phyloP scores from a whole-genome alignment of 208 protist genomes.

The Porcisia deanei region DNA sequence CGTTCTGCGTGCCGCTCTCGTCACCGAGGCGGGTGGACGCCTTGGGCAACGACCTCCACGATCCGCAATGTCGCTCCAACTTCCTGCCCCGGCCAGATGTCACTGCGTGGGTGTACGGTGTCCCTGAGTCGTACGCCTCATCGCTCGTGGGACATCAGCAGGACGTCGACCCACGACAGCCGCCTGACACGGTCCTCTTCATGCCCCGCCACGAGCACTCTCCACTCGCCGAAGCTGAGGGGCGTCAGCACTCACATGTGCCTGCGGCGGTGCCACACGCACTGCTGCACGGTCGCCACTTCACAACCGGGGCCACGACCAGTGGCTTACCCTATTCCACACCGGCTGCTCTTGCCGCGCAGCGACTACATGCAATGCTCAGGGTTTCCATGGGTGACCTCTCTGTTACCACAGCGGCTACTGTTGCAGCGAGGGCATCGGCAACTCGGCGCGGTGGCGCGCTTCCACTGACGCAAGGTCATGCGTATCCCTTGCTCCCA shows the following conservation, averaged over 20 bases:
- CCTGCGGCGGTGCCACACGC: neutral
- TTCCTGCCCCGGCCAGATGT: conserved; percentile 23
- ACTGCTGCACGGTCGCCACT: neutral
- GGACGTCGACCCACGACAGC: conserved; percentile 9
- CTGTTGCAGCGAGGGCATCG: neutral
- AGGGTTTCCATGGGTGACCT: conserved; percentile 49
- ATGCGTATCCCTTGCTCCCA: neutral
- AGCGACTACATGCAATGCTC: conserved; percentile 64
- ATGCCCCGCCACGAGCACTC: conserved; percentile 20
- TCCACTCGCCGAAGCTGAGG: conserved; percentile 15
- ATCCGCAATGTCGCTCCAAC: conserved; percentile 3
- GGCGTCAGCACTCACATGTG: conserved; percentile 7
- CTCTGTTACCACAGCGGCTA: conserved; percentile 16
- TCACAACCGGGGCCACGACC: neutral
- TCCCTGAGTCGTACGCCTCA: conserved; percentile 30
- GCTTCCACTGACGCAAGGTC: neutral
- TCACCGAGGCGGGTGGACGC: neutral
- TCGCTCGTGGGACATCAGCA: conserved; percentile 19
- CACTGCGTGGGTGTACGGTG: conserved; percentile 70
- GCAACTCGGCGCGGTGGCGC: neutral
- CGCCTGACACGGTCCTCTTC: conserved; percentile 37
- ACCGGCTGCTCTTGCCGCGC: conserved; percentile 55
- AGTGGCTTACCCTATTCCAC: conserved; percentile 28
- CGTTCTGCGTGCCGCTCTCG: conserved; percentile 32
- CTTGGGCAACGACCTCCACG: neutral